These are phyloP conservation scores for Catharanthus roseus DNA, from an alignment of 257 asterid species.

Conservation along the genomic window DNA sequence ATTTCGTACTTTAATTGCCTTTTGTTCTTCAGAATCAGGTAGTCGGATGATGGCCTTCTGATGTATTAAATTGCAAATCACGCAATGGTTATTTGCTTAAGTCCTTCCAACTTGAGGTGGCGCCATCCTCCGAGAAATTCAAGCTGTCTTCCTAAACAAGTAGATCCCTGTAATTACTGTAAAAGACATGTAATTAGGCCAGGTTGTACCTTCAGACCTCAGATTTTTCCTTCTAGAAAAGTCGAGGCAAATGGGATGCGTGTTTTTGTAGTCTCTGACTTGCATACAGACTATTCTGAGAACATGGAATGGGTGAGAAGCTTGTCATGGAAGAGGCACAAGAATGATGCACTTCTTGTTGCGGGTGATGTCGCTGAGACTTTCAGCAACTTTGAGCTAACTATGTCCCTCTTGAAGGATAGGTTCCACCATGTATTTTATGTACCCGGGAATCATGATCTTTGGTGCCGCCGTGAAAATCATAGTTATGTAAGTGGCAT, in stretches of 20 bases:
- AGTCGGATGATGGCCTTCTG: neutral
- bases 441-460: conserved; percentile 88
- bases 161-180: conserved; percentile 13
- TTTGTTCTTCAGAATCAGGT: neutral
- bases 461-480: conserved; percentile 71
- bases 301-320: conserved; percentile 69
- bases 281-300: conserved; percentile 76
- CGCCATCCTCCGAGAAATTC: conserved; percentile 19
- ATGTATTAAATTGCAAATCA: neutral
- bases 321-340: conserved; percentile 24
- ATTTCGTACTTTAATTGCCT: neutral
- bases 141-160: conserved; percentile 12
- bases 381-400: conserved; percentile 37
- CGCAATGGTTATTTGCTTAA: conserved; percentile 35
- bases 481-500: conserved; percentile 36
- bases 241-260: conserved; percentile 28
- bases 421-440: conserved; percentile 62
- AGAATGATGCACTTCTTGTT: conserved; percentile 54
- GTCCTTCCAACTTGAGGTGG: conserved; percentile 24
- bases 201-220: conserved; percentile 33
- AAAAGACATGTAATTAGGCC: conserved; percentile 10
- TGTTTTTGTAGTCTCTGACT: conserved; percentile 67
- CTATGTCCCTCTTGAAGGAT: conserved; percentile 71
- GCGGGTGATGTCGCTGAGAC: conserved; percentile 97
- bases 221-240: conserved; percentile 27